Evolutionary conservation across 2,329 filamentous ascomycete genomes (phyloP).

Genomic region (Colletotrichum euphorbiae): DNA sequence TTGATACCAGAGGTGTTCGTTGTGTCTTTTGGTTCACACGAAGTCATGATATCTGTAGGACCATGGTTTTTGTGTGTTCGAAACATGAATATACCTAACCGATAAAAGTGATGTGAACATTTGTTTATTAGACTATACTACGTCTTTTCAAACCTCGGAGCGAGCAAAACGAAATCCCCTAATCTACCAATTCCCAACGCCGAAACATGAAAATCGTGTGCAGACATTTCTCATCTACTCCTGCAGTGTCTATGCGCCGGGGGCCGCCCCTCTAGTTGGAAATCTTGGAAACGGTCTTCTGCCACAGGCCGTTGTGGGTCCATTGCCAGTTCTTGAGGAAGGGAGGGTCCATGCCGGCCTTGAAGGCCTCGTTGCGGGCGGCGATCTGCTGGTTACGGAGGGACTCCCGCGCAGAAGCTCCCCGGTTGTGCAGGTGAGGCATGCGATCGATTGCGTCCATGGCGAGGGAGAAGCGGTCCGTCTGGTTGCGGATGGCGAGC

Average conservation of each 20-base stretch:
- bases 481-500: constrained; percentile 81
- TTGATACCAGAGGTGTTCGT: too few species aligned
- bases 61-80: background rate
- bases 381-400: constrained; percentile 74
- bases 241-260: background rate
- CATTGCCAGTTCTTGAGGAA: constrained; percentile 75
- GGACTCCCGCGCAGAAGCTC: constrained; percentile 70
- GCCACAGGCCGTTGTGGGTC: constrained; percentile 60
- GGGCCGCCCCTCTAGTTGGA: constrained; percentile 19
- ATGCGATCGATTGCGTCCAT: constrained; percentile 82
- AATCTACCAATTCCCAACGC: constrained; percentile 6
- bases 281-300: constrained; percentile 43
- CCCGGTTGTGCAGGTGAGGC: constrained; percentile 71
- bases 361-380: constrained; percentile 73
- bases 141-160: too few species aligned
- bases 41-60: background rate
- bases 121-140: too few species aligned
- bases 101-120: too few species aligned
- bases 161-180: background rate
- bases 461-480: constrained; percentile 80
- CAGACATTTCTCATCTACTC: constrained; percentile 3
- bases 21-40: background rate
- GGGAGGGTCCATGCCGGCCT: constrained; percentile 76
- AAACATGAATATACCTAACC: too few species aligned
- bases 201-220: constrained; percentile 1